Evolutionary conservation across 1,284 basidiomycete species (phyloP).

Genomic region (Boletus calvinii): DNA sequence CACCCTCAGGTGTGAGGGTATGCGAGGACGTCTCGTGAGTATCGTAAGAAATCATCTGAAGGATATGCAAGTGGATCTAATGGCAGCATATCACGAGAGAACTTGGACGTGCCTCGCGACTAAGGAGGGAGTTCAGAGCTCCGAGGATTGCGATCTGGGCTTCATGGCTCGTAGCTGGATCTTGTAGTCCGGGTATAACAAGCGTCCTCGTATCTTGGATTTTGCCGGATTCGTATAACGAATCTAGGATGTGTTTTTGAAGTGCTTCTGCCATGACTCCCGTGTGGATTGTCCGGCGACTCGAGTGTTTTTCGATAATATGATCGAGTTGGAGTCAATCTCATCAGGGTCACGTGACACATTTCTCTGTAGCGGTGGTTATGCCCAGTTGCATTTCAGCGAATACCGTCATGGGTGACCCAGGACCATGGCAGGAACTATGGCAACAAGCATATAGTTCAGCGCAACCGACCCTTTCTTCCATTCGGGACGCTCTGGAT

Average conservation of each 20-base stretch:
- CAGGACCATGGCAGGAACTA: slow-evolving; percentile 19
- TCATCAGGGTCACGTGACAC: slow-evolving; percentile 28
- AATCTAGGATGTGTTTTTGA: slow-evolving; percentile 77
- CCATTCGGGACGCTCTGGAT: slow-evolving; percentile 43
- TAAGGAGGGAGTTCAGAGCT: slow-evolving; percentile 83
- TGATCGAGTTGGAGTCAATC: slow-evolving; percentile 12
- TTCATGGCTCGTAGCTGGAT: slow-evolving; percentile 62
- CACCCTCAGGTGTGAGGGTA: slow-evolving; percentile 77
- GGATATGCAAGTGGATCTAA: slow-evolving; percentile 19
- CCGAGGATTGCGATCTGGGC: slow-evolving; percentile 82
- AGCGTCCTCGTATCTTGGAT: slow-evolving; percentile 79
- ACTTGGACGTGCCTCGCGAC: slow-evolving; percentile 69
- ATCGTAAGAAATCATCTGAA: slow-evolving; percentile 83
- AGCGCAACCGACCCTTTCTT: slow-evolving; percentile 53
- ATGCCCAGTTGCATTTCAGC: neutral
- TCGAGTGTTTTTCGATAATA: neutral
- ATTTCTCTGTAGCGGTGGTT: neutral
- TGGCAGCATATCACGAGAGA: slow-evolving; percentile 7
- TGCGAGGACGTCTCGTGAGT: slow-evolving; percentile 77
- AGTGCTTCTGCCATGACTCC: slow-evolving; percentile 67
- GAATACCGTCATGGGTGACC: slow-evolving; percentile 18
- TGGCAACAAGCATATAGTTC: slow-evolving; percentile 67
- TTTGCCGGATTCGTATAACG: slow-evolving; percentile 55
- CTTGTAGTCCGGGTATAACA: slow-evolving; percentile 61
- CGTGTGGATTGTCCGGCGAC: neutral